Conservation (phyloP, 192 early-diverging fungal species). For the Coemansia asiatica region DNA sequence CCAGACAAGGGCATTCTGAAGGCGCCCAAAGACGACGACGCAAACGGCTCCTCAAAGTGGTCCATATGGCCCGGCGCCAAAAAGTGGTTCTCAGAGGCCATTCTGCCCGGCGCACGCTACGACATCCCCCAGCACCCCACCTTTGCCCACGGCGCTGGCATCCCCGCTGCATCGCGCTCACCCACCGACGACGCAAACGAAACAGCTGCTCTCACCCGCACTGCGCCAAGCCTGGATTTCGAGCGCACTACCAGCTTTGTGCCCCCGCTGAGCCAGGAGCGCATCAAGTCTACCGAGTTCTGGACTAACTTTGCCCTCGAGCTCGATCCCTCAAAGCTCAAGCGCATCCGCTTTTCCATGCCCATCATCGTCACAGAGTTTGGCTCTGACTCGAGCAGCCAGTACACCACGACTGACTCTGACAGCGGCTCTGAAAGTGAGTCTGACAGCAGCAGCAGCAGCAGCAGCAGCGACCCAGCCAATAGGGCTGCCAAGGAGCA, state of each 20-base stretch:
- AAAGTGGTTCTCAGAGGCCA: conserved; percentile 39
- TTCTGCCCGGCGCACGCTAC: conserved; percentile 11
- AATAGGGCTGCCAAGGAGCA: no score
- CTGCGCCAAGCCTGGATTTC: conserved; percentile 51
- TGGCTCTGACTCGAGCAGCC: conserved; percentile 36
- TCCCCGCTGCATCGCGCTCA: conserved; percentile 19
- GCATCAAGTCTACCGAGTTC: conserved; percentile 55
- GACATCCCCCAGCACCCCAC: conserved; percentile 22
- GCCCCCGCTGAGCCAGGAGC: conserved; percentile 53
- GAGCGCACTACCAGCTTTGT: conserved; percentile 48
- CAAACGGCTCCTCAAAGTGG: conserved; percentile 32
- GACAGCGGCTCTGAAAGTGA: no score
- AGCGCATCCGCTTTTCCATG: conserved; percentile 55
- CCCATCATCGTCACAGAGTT: conserved; percentile 58
- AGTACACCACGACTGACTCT: conserved; percentile 19
- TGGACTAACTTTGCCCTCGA: conserved; percentile 54
- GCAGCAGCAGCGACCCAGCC: neutral
- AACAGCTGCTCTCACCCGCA: conserved; percentile 18
- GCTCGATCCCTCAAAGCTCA: conserved; percentile 47
- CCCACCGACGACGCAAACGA: conserved; percentile 13
- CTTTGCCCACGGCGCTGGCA: conserved; percentile 47
- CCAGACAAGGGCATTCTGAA: conserved; percentile 54
- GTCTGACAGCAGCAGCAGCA: neutral
- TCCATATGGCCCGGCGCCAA: conserved; percentile 51
- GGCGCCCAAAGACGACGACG: conserved; percentile 32